These are phyloP conservation scores for Fraxinus sp. DNA, from an alignment of 305 asterid species.

Conservation along the genomic window DNA sequence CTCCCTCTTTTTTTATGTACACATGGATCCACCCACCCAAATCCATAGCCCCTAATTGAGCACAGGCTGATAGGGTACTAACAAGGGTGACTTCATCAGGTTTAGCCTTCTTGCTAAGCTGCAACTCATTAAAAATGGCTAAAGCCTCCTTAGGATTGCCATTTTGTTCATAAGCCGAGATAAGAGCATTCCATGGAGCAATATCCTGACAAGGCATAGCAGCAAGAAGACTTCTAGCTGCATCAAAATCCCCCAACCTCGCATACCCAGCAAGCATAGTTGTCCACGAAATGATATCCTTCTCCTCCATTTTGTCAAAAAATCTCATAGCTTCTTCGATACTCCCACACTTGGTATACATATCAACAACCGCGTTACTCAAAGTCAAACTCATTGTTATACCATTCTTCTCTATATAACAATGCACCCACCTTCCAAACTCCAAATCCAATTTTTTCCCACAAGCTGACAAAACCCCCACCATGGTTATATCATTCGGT, in stretches of 20 bases:
- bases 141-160: conserved; percentile 72
- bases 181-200: conserved; percentile 73
- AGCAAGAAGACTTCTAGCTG: conserved; percentile 58
- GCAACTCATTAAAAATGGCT: conserved; percentile 62
- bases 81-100: conserved; percentile 74
- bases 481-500: conserved; percentile 62
- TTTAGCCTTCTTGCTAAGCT: conserved; percentile 45
- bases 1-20: conserved; percentile 8
- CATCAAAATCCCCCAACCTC: conserved; percentile 49
- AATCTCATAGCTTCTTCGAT: conserved; percentile 47
- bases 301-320: conserved; percentile 56
- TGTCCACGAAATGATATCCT: conserved; percentile 67
- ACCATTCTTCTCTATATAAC: conserved; percentile 46
- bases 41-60: conserved; percentile 69
- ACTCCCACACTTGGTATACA: conserved; percentile 77
- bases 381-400: conserved; percentile 44
- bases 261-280: conserved; percentile 73
- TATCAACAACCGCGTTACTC: conserved; percentile 70
- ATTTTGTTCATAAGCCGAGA: conserved; percentile 64
- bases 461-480: conserved; percentile 61
- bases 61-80: conserved; percentile 70
- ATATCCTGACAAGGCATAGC: conserved; percentile 54
- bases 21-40: conserved; percentile 74
- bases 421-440: conserved; percentile 61
- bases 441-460: conserved; percentile 53